Evolutionary conservation across 257 asterid genomes (phyloP), one percentile per base, ranked within the genome.

Genomic region (Nicotiana sylvestris): DNA sequence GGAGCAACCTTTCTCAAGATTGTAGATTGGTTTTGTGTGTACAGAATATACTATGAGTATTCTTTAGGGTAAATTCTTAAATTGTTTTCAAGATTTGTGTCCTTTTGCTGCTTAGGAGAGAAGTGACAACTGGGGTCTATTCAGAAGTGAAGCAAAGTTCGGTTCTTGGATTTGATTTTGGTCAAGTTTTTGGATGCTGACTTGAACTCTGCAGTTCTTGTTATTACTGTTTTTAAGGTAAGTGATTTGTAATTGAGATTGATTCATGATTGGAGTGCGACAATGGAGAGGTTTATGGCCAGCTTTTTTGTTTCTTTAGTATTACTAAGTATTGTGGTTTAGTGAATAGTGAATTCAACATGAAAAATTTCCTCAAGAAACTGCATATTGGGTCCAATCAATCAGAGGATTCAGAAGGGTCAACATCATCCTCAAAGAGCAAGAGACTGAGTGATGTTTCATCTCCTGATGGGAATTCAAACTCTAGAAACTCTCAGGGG

Each of bases 351-450:
- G 51, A 43, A 43, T 9, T 61, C 65, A 87, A 83, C 66, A 95
- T 96, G 99, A 96, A 92, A 86, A 94, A 89, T 82, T 81, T 96
- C 80, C 90, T 96, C 39, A 96, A 93, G 93, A 96, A 92, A 77
- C 93, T 96, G 70, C 97, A 93, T 81, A 88, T 83, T 83, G 97
- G 97, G 86, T 89, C 97, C 82, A 93, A 86, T 80, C 97, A 94
- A 17, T 85, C 90, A 35, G 97, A 90, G 77, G 98, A 90, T 85
- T 88, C 92, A 76, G 97, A 91, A 85, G 88, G 93, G 83, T 94
- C 97, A 49, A 76, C 90, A 83, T 86, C 97, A 76, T 88, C 94
- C 80, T 81, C 96, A 72, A 92, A 89, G 85, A 90, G 89, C 82
- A 83, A 84, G 76, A 92, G 83, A 86, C 67, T 86, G 82, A 79